These are phyloP conservation scores for Prunus davidiana DNA, from an alignment of 306 rosid species.

Conservation along the genomic window DNA sequence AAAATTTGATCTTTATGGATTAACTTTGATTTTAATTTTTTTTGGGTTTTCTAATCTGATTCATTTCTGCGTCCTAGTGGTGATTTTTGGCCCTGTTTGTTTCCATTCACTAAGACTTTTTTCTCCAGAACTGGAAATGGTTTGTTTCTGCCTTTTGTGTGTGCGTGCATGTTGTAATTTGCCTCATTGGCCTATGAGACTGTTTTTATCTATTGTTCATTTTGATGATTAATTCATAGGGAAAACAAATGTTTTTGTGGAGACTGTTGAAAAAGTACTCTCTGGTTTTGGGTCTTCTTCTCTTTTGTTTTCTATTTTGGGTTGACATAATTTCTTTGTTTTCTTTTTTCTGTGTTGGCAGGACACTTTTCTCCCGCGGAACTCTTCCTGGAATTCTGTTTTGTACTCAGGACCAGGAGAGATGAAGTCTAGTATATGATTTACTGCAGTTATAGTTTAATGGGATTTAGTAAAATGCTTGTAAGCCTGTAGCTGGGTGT, in stretches of 20 bases:
- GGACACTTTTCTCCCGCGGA: constrained; percentile 82
- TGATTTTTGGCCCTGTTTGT: background rate
- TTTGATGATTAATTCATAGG: too few relatives aligned
- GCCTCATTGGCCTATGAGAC: too few relatives aligned
- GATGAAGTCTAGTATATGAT: constrained; percentile 43
- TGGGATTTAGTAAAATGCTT: background rate
- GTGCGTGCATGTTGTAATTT: too few relatives aligned
- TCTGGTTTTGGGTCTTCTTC: background rate
- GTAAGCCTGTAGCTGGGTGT: background rate
- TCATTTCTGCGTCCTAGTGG: background rate
- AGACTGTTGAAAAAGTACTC: too few relatives aligned
- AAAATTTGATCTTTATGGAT: background rate
- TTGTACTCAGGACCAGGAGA: constrained; percentile 37
- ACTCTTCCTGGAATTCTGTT: constrained; percentile 62
- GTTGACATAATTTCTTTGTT: background rate
- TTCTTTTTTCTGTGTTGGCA: constrained; percentile 29
- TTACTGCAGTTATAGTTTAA: background rate
- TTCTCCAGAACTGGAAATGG: too few relatives aligned
- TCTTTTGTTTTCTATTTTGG: background rate
- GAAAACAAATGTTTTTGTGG: too few relatives aligned
- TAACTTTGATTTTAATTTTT: background rate
- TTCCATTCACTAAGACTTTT: too few relatives aligned
- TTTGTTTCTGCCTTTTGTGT: too few relatives aligned
- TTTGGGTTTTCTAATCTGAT: background rate
- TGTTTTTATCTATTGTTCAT: too few relatives aligned